Conservation (phyloP, 2,329 filamentous ascomycete species). For the Talaromyces islandicus region DNA sequence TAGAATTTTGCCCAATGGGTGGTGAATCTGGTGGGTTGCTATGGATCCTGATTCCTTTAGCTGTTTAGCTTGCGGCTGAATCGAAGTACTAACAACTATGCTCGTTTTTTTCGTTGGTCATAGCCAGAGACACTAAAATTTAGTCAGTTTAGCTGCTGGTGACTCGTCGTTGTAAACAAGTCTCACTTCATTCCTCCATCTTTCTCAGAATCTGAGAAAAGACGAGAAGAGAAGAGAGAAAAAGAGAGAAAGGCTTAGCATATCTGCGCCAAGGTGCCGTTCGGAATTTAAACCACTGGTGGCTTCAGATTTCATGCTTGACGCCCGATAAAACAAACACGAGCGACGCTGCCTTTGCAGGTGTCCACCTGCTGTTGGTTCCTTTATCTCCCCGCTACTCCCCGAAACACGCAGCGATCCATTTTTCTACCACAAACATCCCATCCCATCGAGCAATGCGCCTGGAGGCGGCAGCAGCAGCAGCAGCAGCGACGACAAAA, state of each 20-base stretch:
- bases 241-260: neutral
- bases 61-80: neutral
- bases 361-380: neutral
- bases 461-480: neutral
- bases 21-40: too few species aligned
- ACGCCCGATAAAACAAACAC: neutral
- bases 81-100: too few species aligned
- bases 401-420: neutral
- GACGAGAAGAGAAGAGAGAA: too few species aligned
- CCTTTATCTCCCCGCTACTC: neutral
- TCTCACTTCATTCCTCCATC: neutral
- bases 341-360: neutral
- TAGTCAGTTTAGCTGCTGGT: neutral
- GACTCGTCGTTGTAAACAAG: neutral
- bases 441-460: neutral
- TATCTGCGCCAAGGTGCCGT: neutral
- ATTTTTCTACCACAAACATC: neutral
- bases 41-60: neutral
- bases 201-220: neutral
- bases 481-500: neutral
- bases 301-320: neutral
- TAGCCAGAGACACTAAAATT: neutral
- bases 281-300: neutral
- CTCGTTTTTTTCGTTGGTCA: neutral
- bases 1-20: neutral